Conservation (phyloP, 768 basidiomycete species). For the Coprinellus micaceus region DNA sequence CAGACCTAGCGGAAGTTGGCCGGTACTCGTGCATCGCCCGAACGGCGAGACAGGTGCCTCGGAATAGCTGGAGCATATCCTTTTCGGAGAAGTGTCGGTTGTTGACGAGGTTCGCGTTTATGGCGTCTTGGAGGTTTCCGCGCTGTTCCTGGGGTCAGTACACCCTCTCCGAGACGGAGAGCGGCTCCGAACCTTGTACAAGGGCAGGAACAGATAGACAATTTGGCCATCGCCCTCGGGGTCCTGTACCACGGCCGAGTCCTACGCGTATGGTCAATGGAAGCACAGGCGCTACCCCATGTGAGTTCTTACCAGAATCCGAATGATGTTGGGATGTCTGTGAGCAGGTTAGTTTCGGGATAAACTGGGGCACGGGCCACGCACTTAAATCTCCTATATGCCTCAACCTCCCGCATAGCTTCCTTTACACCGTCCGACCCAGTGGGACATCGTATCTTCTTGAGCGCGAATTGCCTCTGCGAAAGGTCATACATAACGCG, state of each 20-base stretch:
- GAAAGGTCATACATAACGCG: neutral
- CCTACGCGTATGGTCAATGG: conserved; percentile 51
- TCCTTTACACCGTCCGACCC: conserved; percentile 86
- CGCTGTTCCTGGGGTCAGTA: conserved; percentile 41
- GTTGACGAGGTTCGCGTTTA: conserved; percentile 82
- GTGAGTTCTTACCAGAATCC: conserved; percentile 61
- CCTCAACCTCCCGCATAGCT: conserved; percentile 86
- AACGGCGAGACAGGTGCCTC: conserved; percentile 90
- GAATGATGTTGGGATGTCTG: conserved; percentile 96
- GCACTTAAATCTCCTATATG: conserved; percentile 90
- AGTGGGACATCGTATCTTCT: conserved; percentile 93
- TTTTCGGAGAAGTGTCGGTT: conserved; percentile 81
- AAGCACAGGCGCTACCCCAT: neutral
- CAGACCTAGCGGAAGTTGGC: conserved; percentile 42
- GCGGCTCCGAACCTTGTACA: conserved; percentile 67
- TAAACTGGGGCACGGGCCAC: neutral
- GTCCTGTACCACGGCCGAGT: conserved; percentile 93
- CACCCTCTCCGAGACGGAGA: neutral
- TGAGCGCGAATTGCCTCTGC: conserved; percentile 89
- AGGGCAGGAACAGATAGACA: conserved; percentile 92
- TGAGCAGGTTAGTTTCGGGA: conserved; percentile 3
- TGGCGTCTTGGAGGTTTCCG: conserved; percentile 93
- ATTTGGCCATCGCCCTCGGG: conserved; percentile 91
- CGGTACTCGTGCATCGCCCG: conserved; percentile 92
- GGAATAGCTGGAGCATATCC: conserved; percentile 87